Conservation (phyloP, 208 protist species). For the Novymonas esmeraldas region DNA sequence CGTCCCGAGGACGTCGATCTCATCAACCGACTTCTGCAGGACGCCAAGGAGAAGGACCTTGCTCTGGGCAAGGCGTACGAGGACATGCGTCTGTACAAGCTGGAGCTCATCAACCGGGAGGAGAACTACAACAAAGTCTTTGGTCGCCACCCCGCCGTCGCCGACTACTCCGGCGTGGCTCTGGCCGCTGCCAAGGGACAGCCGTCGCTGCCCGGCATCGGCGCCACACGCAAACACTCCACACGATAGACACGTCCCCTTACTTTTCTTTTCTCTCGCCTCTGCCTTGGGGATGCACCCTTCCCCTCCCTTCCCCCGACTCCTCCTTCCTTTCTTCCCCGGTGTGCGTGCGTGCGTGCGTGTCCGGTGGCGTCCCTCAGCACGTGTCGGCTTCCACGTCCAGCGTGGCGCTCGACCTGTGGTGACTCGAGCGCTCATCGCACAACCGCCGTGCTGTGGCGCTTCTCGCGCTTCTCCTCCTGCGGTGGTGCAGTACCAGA, state of each 20-base stretch:
- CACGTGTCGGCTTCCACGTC: too few relatives aligned
- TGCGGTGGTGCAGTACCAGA: too few relatives aligned
- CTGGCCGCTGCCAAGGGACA: slow-evolving; percentile 8
- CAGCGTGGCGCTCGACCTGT: too few relatives aligned
- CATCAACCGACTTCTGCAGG: slow-evolving; percentile 88
- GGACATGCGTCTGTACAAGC: slow-evolving; percentile 93
- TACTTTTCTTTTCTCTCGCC: too few relatives aligned
- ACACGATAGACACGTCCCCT: slow-evolving; percentile 16
- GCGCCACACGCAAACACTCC: slow-evolving; percentile 6
- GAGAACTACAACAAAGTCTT: slow-evolving; percentile 96
- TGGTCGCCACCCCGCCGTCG: slow-evolving; percentile 63
- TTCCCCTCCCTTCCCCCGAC: background rate
- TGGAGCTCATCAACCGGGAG: slow-evolving; percentile 95
- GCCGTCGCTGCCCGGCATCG: slow-evolving; percentile 15
- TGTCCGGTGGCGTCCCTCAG: too few relatives aligned
- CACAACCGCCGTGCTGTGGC: too few relatives aligned
- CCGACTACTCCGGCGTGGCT: slow-evolving; percentile 28
- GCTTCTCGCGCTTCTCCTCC: too few relatives aligned
- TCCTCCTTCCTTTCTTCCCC: slow-evolving; percentile 6
- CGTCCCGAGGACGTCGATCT: slow-evolving; percentile 86
- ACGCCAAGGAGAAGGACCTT: slow-evolving; percentile 68
- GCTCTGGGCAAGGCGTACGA: slow-evolving; percentile 80
- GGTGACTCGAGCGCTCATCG: too few relatives aligned
- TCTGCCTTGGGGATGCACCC: too few relatives aligned
- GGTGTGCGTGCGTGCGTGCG: too few relatives aligned